These are phyloP conservation scores for Fusarium sp. DNA, from an alignment of 2,329 filamentous ascomycete species.

Conservation along the genomic window DNA sequence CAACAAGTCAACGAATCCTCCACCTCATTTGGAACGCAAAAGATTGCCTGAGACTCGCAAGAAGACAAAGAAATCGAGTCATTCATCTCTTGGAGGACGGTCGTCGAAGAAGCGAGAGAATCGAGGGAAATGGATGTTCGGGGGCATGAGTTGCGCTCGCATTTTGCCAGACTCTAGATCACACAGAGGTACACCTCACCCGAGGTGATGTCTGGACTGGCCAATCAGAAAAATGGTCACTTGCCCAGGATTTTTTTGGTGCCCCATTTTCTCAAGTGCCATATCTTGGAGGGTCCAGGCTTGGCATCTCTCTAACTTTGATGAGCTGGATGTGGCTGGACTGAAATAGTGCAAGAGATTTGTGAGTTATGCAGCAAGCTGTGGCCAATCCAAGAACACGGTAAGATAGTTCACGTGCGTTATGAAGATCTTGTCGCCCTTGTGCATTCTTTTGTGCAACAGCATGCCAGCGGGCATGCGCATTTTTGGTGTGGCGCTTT, in stretches of 20 bases:
- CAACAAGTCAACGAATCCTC: conserved; percentile 33
- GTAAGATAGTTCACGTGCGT: conserved; percentile 7
- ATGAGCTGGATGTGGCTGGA: conserved; percentile 45
- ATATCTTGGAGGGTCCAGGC: conserved; percentile 42
- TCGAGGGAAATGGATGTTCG: conserved; percentile 46
- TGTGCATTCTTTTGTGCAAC: conserved; percentile 39
- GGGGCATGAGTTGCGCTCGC: conserved; percentile 46
- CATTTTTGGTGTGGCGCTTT: conserved; percentile 43
- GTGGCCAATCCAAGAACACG: conserved; percentile 6
- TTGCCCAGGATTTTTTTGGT: conserved; percentile 49
- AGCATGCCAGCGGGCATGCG: conserved; percentile 33
- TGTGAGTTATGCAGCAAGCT: conserved; percentile 26
- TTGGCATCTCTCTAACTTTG: conserved; percentile 37
- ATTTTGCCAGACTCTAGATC: conserved; percentile 49
- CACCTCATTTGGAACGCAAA: conserved; percentile 39
- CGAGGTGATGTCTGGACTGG: conserved; percentile 49
- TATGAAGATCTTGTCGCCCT: conserved; percentile 19
- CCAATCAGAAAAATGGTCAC: conserved; percentile 57
- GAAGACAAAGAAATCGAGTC: conserved; percentile 47
- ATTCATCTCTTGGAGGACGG: conserved; percentile 49
- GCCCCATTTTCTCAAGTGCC: conserved; percentile 49
- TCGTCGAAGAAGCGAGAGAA: conserved; percentile 44
- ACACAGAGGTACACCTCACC: conserved; percentile 51
- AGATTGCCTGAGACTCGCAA: conserved; percentile 34
- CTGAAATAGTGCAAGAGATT: conserved; percentile 34